Base-by-base conservation (phyloP, 495 filamentous ascomycete genomes). In the Aspergillus bertholletiae region DNA sequence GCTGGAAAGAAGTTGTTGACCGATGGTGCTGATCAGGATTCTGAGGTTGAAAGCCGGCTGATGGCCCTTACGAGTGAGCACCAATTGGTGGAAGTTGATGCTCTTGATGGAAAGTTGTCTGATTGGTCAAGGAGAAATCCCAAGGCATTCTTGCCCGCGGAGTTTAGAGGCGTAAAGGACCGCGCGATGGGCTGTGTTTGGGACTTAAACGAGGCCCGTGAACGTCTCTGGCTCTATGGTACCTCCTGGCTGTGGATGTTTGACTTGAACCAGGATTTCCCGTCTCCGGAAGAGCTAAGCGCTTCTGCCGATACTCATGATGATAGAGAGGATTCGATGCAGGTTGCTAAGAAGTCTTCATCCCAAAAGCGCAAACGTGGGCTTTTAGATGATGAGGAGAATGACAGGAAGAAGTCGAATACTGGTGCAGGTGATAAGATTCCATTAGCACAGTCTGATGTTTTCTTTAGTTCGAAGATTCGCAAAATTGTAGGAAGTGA, bases 201-300 rank as follows among this genome's bases (percentile, higher is more conserved):
- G 92, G 90, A 96, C 64, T 71, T 87, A 2, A 74, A 71, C 22
- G 62, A 69, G 2, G 59, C 61, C 15, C 75, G 74, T 13, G 76
- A 87, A 49, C 79, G 92, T 5, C 69, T 93, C 2, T 97, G 94
- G 92, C 67, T 97, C 7, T 96, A 93, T 66, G 92, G 91, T 11
- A 77, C 78, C 7, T 83, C 81, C 0, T 97, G 91, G 82, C 65
- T 99, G 49, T 96, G 88, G 80, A 97, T 97, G 92, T 82, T 97
- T 55, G 90, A 97, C 67, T 64, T 96, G 5, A 80, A 80, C 6
- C 80, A 81, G 50, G 87, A 97, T 63, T 76, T 96, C 47, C 80
- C 78, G 0, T 62, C 73, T 2, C 55, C 63, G 5, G 68, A 69
- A 7, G 66, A 73, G 34, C 54, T 65, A 3, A 55, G 39, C 40